These are phyloP conservation scores for Plasmodium gallinaceum DNA, from an alignment of 169 alveolate genomes.

Conservation along the genomic window DNA sequence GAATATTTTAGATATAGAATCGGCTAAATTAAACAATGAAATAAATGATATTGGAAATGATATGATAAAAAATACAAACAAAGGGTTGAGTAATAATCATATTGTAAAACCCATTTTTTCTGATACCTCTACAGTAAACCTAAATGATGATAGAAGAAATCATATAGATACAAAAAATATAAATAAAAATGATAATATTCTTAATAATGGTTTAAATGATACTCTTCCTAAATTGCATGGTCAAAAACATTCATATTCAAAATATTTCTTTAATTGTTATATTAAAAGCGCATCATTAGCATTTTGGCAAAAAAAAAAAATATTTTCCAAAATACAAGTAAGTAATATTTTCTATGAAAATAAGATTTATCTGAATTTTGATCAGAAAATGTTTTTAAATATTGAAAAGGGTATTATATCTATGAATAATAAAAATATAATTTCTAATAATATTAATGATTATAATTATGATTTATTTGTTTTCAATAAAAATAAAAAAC, in stretches of 20 bases:
- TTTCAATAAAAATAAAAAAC: conserved; percentile 16
- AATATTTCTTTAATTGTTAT: conserved; percentile 80
- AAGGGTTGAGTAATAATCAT: background rate
- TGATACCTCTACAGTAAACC: background rate
- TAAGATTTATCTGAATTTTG: conserved; percentile 54
- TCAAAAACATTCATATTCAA: conserved; percentile 68
- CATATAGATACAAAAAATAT: background rate
- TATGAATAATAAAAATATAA: conserved; percentile 60
- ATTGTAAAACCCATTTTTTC: background rate
- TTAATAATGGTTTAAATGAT: conserved; percentile 26
- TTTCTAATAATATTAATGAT: conserved; percentile 71
- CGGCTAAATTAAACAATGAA: conserved; percentile 4
- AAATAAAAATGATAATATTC: background rate
- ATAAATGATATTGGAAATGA: background rate
- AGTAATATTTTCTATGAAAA: conserved; percentile 75
- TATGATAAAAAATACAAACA: background rate
- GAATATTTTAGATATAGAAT: conserved; percentile 70
- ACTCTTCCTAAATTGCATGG: conserved; percentile 65
- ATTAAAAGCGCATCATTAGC: conserved; percentile 76
- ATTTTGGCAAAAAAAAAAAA: conserved; percentile 71
- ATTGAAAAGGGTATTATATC: conserved; percentile 75
- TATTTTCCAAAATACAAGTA: conserved; percentile 67
- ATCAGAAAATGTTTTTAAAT: conserved; percentile 75
- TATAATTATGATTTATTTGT: conserved; percentile 59
- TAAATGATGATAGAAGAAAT: background rate